Base-by-base conservation (phyloP, 768 basidiomycete species). In the Auricularia sp. region DNA sequence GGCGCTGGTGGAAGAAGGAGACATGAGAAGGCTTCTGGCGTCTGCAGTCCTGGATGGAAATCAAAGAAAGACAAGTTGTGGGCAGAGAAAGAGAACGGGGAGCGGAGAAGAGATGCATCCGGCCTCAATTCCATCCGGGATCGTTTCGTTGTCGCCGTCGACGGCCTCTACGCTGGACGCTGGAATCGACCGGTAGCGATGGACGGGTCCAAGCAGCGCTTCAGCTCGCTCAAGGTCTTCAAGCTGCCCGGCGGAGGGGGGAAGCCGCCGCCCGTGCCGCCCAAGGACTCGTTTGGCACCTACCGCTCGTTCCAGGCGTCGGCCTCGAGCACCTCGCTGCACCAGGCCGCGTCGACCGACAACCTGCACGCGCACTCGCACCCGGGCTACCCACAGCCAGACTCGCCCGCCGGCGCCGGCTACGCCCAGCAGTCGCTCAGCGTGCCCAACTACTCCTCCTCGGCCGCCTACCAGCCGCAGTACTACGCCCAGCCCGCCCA, bases 171-270 rank as follows among this genome's bases (percentile, higher is more conserved):
- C 39, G 29, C 29, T 29, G 39, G 39, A 42, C 8, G 39, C 39
- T 42, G 39, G 8, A 42, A 42, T 14, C 13, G 39, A 14, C 39
- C 13, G 39, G 39, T 7, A 10, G 54, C 6, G 56, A 59, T 59
- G 56, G 56, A 59, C 16, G 21, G 24, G 24, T 6, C 18, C 10
- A 59, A 59, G 34, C 56, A 59, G 29, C 56, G 56, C 11, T 59
- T 59, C 34, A 59, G 56, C 34, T 59, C 56, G 56, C 34, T 59
- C 29, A 59, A 59, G 56, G 56, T 59, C 29, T 59, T 59, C 34
- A 29, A 29, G 24, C 21, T 29, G 24, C 16, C 29, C 14, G 24
- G 29, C 13, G 56, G 56, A 7, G 56, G 56, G 6, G 24, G 10
- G 7, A 59, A 59, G 29, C 56, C 56, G 21, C 56, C 56, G 24